Base-by-base conservation (phyloP, 805 yeast species). In the Myxozyma melibiosi region DNA sequence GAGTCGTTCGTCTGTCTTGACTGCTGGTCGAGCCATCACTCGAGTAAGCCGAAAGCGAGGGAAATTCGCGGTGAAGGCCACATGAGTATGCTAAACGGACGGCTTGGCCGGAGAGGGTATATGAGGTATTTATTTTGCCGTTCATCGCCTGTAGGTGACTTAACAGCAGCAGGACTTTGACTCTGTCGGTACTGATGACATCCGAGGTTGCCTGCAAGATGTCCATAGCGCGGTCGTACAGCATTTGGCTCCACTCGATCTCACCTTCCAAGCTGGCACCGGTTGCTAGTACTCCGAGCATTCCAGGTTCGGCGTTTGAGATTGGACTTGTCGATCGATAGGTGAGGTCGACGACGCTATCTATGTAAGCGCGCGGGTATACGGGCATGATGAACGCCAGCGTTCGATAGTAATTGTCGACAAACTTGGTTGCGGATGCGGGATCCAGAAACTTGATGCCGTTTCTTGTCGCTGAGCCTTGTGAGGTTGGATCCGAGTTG, bases 11-110 rank as follows among this genome's bases (percentile, higher is more conserved):
- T 5, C 63, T 38, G 31, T 58, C 63, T 14, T 49, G 52, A 18
- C 39, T 48, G 28, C 47, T 48, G 6, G 31, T 39, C 2, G 56
- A 27, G 2, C 49, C 53, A 41, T 55, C 53, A 2, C 49, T 30
- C n/a, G 63, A 33, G 38, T 51, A 46, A 20, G 51, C 41, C 6
- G 63, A 58, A 9, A 58, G 42, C 7, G 57, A 45, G 5, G 63
- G 61, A 35, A 58, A 58, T 20, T 58, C 63, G 9, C 63, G 47
- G 33, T 58, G 63, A 18, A 58, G 37, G 1, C 63, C 63, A 47
- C 60, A 58, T 2, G 63, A 61, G 45, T 55, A 58, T 8, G 61
- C 61, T 11, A 58, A 28, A 4, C 63, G 49, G 6, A 55, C 63
- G 13, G 49, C 61, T 28, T 54, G 57, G 11, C 63, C 63, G 5